Evolutionary conservation across 345 rosid genomes (phyloP).

Genomic region (Moricandia arvensis): DNA sequence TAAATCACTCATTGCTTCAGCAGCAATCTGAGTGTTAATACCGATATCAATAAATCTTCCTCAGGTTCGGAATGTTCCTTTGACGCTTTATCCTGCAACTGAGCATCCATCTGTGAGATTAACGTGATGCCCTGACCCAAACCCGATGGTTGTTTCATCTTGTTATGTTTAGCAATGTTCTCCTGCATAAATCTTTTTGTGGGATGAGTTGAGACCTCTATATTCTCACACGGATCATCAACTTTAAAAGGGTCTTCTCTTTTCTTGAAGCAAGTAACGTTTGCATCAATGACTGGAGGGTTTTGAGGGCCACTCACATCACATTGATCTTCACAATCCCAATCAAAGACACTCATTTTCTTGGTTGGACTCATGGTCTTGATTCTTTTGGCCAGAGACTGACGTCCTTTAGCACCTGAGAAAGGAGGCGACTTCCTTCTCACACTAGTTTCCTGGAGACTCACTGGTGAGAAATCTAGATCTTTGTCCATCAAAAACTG

Average conservation of each 20-base stretch:
- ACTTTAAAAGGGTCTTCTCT: constrained; percentile 24
- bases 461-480: constrained; percentile 34
- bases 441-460: constrained; percentile 23
- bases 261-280: constrained; percentile 24
- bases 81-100: constrained; percentile 25
- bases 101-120: constrained; percentile 27
- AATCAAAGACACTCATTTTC: constrained; percentile 50
- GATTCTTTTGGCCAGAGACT: constrained; percentile 49
- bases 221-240: constrained; percentile 13
- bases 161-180: constrained; percentile 6
- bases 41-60: constrained; percentile 49
- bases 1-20: constrained; percentile 78
- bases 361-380: constrained; percentile 21
- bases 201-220: constrained; percentile 15
- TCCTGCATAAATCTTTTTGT: constrained; percentile 10
- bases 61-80: constrained; percentile 32
- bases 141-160: constrained; percentile 24
- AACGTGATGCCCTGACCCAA: constrained; percentile 11
- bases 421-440: constrained; percentile 39
- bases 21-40: constrained; percentile 77
- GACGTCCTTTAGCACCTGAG: constrained; percentile 47
- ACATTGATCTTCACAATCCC: constrained; percentile 42
- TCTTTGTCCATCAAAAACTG: constrained; percentile 39
- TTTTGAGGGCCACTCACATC: constrained; percentile 32
- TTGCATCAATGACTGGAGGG: constrained; percentile 13